A percentile compares a stretch with the other conserved stretches of the same genome.
phyloP scores from a whole-genome alignment of 768 basidiomycete species.

The Tylopilus sp. region DNA sequence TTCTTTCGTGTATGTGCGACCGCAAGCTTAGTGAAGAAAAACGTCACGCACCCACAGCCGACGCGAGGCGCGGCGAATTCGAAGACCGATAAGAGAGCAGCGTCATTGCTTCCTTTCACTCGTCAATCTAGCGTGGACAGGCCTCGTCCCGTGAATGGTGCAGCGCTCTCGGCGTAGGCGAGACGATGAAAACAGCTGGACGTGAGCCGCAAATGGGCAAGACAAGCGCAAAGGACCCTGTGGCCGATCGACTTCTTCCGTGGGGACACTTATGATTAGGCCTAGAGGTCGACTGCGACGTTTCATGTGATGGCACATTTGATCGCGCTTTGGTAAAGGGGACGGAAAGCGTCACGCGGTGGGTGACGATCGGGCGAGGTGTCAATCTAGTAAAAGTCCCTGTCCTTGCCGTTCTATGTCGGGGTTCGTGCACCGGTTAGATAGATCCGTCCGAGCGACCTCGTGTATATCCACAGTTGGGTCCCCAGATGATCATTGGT shows the following conservation, averaged over 20 bases:
- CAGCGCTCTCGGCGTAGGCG: background rate
- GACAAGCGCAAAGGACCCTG: background rate
- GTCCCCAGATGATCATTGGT: background rate
- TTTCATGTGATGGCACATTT: background rate
- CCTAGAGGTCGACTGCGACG: background rate
- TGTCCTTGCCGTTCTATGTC: background rate
- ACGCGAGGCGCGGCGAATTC: constrained; percentile 6
- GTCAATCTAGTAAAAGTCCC: background rate
- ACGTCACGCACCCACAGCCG: background rate
- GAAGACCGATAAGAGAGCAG: background rate
- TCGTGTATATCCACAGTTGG: constrained; percentile 1
- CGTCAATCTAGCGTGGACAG: background rate
- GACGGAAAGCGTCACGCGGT: background rate
- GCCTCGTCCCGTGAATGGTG: background rate
- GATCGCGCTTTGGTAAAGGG: background rate
- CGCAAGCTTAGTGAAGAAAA: background rate
- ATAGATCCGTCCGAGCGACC: constrained; percentile 17
- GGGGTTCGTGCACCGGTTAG: background rate
- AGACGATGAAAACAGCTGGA: background rate
- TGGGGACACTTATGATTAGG: background rate
- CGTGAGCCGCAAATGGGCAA: background rate
- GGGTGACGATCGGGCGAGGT: background rate
- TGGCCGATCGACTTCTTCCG: background rate
- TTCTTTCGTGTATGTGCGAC: background rate
- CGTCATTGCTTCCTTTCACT: background rate